Percentiles rank a stretch among this genome's conserved stretches.
These are phyloP conservation scores for Dactylellina haptotyla DNA, from an alignment of 2,329 filamentous ascomycete species.

Conservation along the genomic window DNA sequence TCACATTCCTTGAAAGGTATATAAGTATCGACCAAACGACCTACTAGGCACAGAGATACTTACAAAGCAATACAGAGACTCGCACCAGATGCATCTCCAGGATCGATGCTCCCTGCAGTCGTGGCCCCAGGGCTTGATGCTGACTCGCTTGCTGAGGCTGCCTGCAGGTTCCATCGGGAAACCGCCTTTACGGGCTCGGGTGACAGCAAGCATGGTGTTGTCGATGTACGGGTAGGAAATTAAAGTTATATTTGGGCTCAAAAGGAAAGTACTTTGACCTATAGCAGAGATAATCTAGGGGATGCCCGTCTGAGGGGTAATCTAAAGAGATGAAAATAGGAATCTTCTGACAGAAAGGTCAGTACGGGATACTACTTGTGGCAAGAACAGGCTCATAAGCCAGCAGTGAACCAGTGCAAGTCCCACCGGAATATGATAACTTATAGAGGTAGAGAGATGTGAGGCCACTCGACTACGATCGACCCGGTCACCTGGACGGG, in stretches of 20 bases:
- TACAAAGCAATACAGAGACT: slow-evolving; percentile 49
- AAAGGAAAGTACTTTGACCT: too few relatives aligned
- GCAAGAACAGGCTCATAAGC: too few relatives aligned
- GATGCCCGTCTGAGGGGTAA: too few relatives aligned
- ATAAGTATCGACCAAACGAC: neutral
- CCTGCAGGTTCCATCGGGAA: slow-evolving; percentile 35
- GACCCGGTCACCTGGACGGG: neutral
- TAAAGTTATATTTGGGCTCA: slow-evolving; percentile 1
- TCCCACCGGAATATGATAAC: too few relatives aligned
- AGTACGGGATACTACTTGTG: too few relatives aligned
- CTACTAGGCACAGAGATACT: slow-evolving; percentile 9
- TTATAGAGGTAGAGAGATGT: neutral
- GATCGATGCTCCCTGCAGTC: slow-evolving; percentile 51
- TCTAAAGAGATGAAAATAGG: too few relatives aligned
- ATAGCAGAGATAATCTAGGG: too few relatives aligned
- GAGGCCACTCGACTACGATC: neutral
- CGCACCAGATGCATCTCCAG: slow-evolving; percentile 53
- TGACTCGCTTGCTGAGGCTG: slow-evolving; percentile 42
- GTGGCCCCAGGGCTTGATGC: slow-evolving; percentile 52
- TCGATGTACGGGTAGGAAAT: neutral
- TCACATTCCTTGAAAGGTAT: slow-evolving; percentile 44
- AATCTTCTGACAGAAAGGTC: too few relatives aligned
- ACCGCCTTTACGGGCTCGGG: slow-evolving; percentile 16
- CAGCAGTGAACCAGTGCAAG: too few relatives aligned
- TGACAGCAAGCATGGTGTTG: slow-evolving; percentile 31